Evolutionary conservation across 805 yeast genomes (phyloP).

Genomic region (Yarrowia hollandica): DNA sequence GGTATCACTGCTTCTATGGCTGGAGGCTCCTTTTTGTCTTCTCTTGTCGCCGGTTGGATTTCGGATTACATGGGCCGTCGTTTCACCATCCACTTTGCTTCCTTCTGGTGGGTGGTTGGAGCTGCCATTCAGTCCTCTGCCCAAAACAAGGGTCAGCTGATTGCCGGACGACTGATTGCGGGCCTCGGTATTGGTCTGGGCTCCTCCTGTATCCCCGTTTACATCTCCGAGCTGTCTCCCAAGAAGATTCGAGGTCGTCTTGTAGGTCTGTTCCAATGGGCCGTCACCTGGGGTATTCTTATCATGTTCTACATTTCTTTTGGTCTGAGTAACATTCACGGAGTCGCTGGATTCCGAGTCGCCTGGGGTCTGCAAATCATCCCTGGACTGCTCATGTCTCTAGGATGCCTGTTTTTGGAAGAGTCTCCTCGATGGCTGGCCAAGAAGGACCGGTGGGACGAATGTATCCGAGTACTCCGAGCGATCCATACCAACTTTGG

Average conservation of each 20-base stretch:
- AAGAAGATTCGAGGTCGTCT: constrained; percentile 59
- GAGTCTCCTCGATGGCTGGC: constrained; percentile 50
- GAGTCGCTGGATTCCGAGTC: constrained; percentile 57
- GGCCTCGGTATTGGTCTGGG: constrained; percentile 69
- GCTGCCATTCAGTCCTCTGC: constrained; percentile 54
- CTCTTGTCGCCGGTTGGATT: constrained; percentile 54
- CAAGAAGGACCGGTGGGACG: constrained; percentile 52
- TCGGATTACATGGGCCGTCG: constrained; percentile 61
- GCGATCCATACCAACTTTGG: constrained; percentile 40
- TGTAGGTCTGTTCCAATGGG: constrained; percentile 62
- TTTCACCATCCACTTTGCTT: constrained; percentile 52
- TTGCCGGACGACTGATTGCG: constrained; percentile 58
- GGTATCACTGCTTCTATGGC: constrained; percentile 74
- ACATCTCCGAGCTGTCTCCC: constrained; percentile 64
- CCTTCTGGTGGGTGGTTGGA: constrained; percentile 62
- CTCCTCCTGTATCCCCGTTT: constrained; percentile 66
- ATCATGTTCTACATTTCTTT: constrained; percentile 58
- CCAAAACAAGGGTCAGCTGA: constrained; percentile 47
- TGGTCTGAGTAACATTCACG: constrained; percentile 50
- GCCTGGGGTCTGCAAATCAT: constrained; percentile 63
- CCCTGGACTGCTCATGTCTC: constrained; percentile 50
- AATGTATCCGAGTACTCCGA: constrained; percentile 44
- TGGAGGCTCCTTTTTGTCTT: constrained; percentile 78
- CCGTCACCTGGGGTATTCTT: constrained; percentile 63
- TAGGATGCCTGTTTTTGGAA: constrained; percentile 45